phyloP scores from a whole-genome alignment of 441 rosid species.

The Bocquillonia castaneifolia region DNA sequence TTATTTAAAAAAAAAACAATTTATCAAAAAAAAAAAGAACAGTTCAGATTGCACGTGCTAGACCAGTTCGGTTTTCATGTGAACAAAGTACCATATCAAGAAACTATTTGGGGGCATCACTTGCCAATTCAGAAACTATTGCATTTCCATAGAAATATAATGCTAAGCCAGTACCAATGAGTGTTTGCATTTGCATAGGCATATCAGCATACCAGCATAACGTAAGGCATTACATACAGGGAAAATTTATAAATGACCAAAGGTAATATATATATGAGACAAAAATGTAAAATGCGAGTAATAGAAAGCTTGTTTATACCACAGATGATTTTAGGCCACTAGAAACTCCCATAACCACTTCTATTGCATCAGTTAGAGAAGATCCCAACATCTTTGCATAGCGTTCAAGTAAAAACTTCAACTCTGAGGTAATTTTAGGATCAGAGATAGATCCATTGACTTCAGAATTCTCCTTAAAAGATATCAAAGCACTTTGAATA shows the following conservation, averaged over 20 bases:
- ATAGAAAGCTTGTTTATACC: slow-evolving; percentile 36
- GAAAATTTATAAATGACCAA: neutral
- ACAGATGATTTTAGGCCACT: slow-evolving; percentile 50
- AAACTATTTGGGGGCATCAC: neutral
- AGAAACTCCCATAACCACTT: slow-evolving; percentile 53
- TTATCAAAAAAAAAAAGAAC: too few relatives aligned
- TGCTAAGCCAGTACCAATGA: too few relatives aligned
- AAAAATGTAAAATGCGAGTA: neutral
- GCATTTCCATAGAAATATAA: too few relatives aligned
- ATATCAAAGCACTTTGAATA: slow-evolving; percentile 57
- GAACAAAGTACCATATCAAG: neutral
- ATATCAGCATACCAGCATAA: neutral
- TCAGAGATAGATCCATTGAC: slow-evolving; percentile 55
- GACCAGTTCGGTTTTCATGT: neutral
- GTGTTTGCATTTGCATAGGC: neutral
- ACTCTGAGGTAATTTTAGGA: slow-evolving; percentile 48
- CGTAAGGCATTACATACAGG: neutral
- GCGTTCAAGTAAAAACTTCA: slow-evolving; percentile 65
- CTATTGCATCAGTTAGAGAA: slow-evolving; percentile 60
- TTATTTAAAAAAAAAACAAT: too few relatives aligned
- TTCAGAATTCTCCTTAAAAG: slow-evolving; percentile 54
- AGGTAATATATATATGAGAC: too few relatives aligned
- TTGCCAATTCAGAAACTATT: too few relatives aligned
- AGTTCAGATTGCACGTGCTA: too few relatives aligned
- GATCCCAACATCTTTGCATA: slow-evolving; percentile 71